A percentile compares a stretch with the other conserved stretches of the same genome.
Evolutionary conservation across 345 rosid genomes (phyloP).

Genomic region (Trapa incisa): DNA sequence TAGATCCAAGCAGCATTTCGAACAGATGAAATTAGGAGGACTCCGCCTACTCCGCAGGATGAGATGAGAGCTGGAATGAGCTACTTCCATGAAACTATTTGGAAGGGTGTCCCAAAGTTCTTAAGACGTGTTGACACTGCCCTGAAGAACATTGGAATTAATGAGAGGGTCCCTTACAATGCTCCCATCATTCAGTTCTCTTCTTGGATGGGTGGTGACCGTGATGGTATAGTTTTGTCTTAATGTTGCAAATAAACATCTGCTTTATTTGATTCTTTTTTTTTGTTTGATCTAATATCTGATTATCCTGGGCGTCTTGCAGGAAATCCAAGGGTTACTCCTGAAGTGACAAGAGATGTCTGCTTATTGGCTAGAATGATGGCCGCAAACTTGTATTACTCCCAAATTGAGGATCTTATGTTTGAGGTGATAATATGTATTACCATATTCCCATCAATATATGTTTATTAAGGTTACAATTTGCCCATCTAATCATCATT

Average conservation of each 20-base stretch:
- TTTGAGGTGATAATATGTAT: constrained; percentile 50
- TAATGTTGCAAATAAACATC: background rate
- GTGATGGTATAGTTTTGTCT: constrained; percentile 58
- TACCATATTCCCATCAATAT: background rate
- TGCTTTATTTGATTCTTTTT: background rate
- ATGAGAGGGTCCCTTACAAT: constrained; percentile 90
- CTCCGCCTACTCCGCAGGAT: constrained; percentile 98
- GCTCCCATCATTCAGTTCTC: constrained; percentile 98
- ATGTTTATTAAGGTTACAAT: background rate
- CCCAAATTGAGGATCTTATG: constrained; percentile 92
- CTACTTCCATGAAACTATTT: constrained; percentile 95
- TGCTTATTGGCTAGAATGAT: constrained; percentile 96
- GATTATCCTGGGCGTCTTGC: constrained; percentile 7
- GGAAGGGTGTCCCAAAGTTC: constrained; percentile 99
- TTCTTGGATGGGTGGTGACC: constrained; percentile 99
- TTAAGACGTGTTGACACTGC: constrained; percentile 98
- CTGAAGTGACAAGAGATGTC: constrained; percentile 98
- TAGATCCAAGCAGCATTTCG: constrained; percentile 99
- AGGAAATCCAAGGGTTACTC: constrained; percentile 98
- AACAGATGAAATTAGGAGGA: constrained; percentile 98
- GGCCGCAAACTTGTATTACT: constrained; percentile 91
- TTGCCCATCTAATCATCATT: background rate
- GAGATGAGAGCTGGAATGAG: constrained; percentile 99
- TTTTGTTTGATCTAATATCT: background rate
- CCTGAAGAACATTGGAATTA: constrained; percentile 84